A percentile compares a stretch with the other conserved stretches of the same genome.
Evolutionary conservation across 257 asterid genomes (phyloP).

Genomic region (Penstemon barbatus): DNA sequence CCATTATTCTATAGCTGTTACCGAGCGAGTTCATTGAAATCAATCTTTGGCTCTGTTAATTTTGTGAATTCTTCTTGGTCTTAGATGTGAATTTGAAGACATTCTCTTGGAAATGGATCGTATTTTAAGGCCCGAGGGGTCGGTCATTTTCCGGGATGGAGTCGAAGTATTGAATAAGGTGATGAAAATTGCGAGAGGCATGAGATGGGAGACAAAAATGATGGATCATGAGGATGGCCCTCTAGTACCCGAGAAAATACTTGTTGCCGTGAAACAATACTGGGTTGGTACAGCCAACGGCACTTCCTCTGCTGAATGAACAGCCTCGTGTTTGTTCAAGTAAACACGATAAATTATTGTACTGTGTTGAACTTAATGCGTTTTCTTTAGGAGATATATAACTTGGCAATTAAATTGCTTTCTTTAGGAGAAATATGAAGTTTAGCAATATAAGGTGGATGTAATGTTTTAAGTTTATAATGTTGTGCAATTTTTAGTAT

Average conservation of each 20-base stretch:
- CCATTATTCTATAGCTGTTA: too few relatives aligned
- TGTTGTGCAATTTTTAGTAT: slow-evolving; percentile 1
- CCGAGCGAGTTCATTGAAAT: too few relatives aligned
- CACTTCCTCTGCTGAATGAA: slow-evolving; percentile 47
- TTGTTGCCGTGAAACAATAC: slow-evolving; percentile 68
- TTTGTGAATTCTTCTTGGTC: neutral
- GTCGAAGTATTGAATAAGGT: slow-evolving; percentile 78
- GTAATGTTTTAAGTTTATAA: slow-evolving; percentile 16
- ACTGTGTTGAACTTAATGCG: neutral
- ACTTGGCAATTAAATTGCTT: slow-evolving; percentile 4
- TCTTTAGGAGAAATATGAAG: slow-evolving; percentile 7
- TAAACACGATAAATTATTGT: neutral
- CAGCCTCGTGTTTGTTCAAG: neutral
- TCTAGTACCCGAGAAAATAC: slow-evolving; percentile 79
- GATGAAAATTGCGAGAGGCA: slow-evolving; percentile 59
- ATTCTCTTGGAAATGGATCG: slow-evolving; percentile 91
- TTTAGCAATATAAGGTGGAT: neutral
- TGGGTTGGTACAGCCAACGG: slow-evolving; percentile 47
- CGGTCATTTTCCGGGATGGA: slow-evolving; percentile 67
- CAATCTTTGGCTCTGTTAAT: too few relatives aligned
- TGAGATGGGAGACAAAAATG: slow-evolving; percentile 83
- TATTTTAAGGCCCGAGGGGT: slow-evolving; percentile 81
- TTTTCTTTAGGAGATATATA: neutral
- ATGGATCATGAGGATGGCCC: slow-evolving; percentile 93
- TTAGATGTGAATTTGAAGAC: slow-evolving; percentile 81